Evolutionary conservation across 2,329 filamentous ascomycete genomes (phyloP), one percentile per base, ranked within the genome.

Genomic region (Reticulascus tulasneorum): DNA sequence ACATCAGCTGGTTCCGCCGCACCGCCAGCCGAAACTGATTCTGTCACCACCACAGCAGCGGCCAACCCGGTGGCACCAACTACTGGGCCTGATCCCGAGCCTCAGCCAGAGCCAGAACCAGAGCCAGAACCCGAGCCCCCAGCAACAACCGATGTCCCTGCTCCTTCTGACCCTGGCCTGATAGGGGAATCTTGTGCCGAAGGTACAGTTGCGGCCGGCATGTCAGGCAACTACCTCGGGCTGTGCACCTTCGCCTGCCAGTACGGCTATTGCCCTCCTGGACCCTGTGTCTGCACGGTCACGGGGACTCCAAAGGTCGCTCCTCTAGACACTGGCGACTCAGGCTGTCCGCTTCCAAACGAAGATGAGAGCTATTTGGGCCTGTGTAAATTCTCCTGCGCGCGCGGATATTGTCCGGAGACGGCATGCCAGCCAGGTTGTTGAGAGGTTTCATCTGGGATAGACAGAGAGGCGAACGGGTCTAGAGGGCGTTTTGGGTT

Each of bases 341-440:
- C 53, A 3, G 62, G 63, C 0, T 59, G 57, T 23, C 62, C 64
- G 5, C 31, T 56, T 3, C 34, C 49, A 0, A 58, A 58, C 2
- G 45, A 57, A 18, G 48, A 53, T 23, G 54, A 59, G 4, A 50
- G 54, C 2, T 73, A 71, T 41, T 42, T 58, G 24, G 67, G 66
- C 0, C 56, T 73, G 12, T 72, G 69, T 44, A 67, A 59, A 38
- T 73, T 59, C 42, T 55, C 63, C 10, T 71, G 67, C 29, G 62
- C 59, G 40, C 63, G 68, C 46, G 67, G 66, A 0, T 71, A 71
- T 40, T 70, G 66, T 33, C 67, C 67, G 0, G n/a, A 35, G 12
- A 40, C 26, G 58, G 56, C 56, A 12, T 60, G 56, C 35, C 35
- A 37, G 20, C n/a, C n/a, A n/a, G n/a, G n/a, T n/a, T n/a, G n/a